Base-by-base conservation (phyloP, 805 yeast species). In the Tetrapisispora iriomotensis region DNA sequence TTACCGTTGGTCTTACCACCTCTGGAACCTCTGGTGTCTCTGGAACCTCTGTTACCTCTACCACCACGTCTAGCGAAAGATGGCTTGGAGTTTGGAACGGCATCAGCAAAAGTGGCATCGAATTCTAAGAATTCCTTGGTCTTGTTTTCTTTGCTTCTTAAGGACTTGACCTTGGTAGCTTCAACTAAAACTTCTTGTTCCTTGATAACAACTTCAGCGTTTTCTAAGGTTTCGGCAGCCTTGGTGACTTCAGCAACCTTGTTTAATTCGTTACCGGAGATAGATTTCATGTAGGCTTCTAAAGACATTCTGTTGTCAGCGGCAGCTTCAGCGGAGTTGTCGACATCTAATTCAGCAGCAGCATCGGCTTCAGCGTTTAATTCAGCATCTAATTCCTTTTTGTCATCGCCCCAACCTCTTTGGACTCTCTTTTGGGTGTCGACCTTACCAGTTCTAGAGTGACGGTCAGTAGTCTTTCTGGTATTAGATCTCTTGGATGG, bases 341-440 rank as follows among this genome's bases (percentile, higher is more conserved):
- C 82, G 50, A 74, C 82, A 47, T 39, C 47, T 25, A 56, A 50
- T 66, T 78, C 86, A 51, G 75, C 83, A 50, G 69, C 82, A 62
- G 72, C 77, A 72, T 79, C 84, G 61, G 70, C 72, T 58, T 71
- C 56, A 48, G 75, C 79, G 48, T 75, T 78, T 45, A 53, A 53
- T 64, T 78, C 85, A 49, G 71, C 82, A 50, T 72, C 81, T 59
- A 68, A 72, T 72, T 77, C 82, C 62, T 71, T 75, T 53, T 68
- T 68, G 66, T 80, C 77, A 61, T 79, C 85, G 61, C 95, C 94
- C 90, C 95, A 85, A 51, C 87, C 88, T 68, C 79, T 80, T 65
- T 72, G 75, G 59, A 81, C 74, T 66, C 82, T 79, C 80, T 86
- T 88, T 54, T 73, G 75, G 54, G 95, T 71, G 71, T 87, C 96